Percentiles rank a stretch among this genome's conserved stretches.
phyloP scores from a whole-genome alignment of 345 rosid genomes.

The Camelina neglecta region DNA sequence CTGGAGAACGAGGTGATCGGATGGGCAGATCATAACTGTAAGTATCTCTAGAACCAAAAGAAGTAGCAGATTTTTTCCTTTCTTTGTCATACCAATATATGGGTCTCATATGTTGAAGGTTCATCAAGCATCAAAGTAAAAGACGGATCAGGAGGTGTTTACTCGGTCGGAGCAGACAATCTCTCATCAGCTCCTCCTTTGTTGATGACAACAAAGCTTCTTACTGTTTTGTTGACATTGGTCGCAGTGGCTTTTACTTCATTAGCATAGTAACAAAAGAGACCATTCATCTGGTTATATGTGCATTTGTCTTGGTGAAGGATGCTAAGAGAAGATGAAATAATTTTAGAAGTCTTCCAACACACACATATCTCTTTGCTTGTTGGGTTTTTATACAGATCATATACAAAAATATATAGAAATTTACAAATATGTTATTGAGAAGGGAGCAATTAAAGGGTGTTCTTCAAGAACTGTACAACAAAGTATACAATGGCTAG shows the following conservation, averaged over 20 bases:
- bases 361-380: conserved; percentile 1
- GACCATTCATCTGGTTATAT: neutral
- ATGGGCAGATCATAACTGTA: conserved; percentile 87
- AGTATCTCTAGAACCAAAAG: conserved; percentile 43
- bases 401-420: conserved; percentile 21
- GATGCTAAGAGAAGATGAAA: neutral
- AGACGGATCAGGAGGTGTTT: conserved; percentile 54
- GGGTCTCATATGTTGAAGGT: conserved; percentile 48
- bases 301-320: conserved; percentile 14
- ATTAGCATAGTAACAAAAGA: conserved; percentile 37
- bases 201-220: conserved; percentile 23
- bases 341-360: conserved; percentile 3
- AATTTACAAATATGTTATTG: conserved; percentile 24
- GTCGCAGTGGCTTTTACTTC: conserved; percentile 42
- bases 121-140: conserved; percentile 73
- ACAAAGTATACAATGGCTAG: conserved; percentile 78
- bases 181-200: conserved; percentile 50
- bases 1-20: conserved; percentile 75
- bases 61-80: neutral
- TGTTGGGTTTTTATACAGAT: conserved; percentile 27
- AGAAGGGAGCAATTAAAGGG: conserved; percentile 49
- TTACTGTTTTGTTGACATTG: conserved; percentile 45
- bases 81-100: conserved; percentile 1
- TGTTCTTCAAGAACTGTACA: conserved; percentile 83
- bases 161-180: conserved; percentile 58